Conservation (phyloP, 1,284 basidiomycete species). For the Pascua guehoae region DNA sequence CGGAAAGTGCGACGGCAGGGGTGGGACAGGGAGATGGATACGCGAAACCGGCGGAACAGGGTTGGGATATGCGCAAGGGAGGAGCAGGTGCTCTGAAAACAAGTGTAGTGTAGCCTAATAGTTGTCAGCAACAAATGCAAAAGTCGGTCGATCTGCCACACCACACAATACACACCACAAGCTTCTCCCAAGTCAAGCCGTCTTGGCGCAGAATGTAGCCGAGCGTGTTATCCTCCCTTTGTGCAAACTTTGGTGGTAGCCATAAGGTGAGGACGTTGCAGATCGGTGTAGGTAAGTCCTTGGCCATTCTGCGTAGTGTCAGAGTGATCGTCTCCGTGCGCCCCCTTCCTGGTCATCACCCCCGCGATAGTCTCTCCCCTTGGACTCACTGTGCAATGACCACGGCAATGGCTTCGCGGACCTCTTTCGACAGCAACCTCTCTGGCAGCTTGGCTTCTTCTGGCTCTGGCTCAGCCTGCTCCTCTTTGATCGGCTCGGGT, state of each 20-base stretch:
- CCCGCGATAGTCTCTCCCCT: not conserved
- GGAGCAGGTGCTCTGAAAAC: conserved; percentile 39
- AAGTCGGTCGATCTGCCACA: no score
- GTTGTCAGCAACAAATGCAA: conserved; percentile 9
- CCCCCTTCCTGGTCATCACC: not conserved
- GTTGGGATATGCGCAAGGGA: conserved; percentile 42
- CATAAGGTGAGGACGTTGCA: conserved; percentile 34
- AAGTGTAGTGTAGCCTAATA: conserved; percentile 37
- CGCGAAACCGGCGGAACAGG: conserved; percentile 37
- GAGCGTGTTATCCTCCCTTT: conserved; percentile 42
- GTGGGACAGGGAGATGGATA: conserved; percentile 36
- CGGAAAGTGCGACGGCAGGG: conserved; percentile 37
- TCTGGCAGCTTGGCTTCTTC: not conserved
- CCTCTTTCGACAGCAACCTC: conserved; percentile 20
- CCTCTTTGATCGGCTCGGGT: conserved; percentile 1
- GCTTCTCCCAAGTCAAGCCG: conserved; percentile 35
- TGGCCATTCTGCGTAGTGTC: conserved; percentile 31
- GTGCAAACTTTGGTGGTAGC: conserved; percentile 36
- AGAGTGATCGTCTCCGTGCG: not conserved
- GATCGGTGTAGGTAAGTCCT: conserved; percentile 34
- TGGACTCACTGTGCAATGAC: conserved; percentile 38
- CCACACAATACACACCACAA: conserved; percentile 27
- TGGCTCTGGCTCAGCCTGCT: conserved; percentile 1
- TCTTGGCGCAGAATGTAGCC: conserved; percentile 34
- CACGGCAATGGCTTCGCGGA: conserved; percentile 32